Evolutionary conservation across 805 yeast genomes (phyloP).

Genomic region (Cyberlindnera euphorbiae): DNA sequence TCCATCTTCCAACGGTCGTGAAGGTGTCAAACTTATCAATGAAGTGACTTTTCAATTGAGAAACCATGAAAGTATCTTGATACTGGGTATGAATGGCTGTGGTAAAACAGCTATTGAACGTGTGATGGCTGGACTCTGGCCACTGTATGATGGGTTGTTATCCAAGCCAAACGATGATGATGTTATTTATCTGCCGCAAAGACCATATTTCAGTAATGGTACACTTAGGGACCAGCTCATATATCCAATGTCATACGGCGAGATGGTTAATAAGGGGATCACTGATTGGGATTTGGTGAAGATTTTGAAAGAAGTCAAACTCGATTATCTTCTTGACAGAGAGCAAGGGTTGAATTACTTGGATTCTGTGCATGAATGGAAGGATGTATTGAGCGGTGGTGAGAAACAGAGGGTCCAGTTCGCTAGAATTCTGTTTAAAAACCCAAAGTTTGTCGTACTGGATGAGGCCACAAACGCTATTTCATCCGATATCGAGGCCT

Average conservation of each 20-base stretch:
- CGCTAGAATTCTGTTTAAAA: conserved; percentile 78
- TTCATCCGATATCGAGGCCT: conserved; percentile 84
- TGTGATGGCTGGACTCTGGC: conserved; percentile 87
- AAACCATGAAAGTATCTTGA: conserved; percentile 56
- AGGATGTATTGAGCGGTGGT: conserved; percentile 92
- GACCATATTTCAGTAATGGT: conserved; percentile 78
- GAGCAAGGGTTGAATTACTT: conserved; percentile 44
- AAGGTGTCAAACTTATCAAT: conserved; percentile 57
- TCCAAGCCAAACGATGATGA: conserved; percentile 73
- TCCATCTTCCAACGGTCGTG: conserved; percentile 60
- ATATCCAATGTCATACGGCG: conserved; percentile 75
- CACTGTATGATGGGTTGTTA: conserved; percentile 75
- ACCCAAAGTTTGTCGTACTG: conserved; percentile 74
- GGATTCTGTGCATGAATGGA: conserved; percentile 63
- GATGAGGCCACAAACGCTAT: conserved; percentile 97
- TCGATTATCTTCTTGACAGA: conserved; percentile 75
- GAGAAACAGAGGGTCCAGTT: conserved; percentile 88
- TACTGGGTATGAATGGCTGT: conserved; percentile 82
- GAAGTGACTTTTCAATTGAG: conserved; percentile 54
- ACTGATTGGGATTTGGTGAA: conserved; percentile 66
- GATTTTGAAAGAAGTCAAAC: conserved; percentile 68
- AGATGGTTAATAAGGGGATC: conserved; percentile 67
- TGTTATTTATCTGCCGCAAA: conserved; percentile 77
- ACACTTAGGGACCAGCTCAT: conserved; percentile 87
- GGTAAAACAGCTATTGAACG: conserved; percentile 88